These are phyloP conservation scores for Cladosporium sphaerospermum DNA, from an alignment of 2,329 filamentous ascomycete genomes.

Conservation along the genomic window DNA sequence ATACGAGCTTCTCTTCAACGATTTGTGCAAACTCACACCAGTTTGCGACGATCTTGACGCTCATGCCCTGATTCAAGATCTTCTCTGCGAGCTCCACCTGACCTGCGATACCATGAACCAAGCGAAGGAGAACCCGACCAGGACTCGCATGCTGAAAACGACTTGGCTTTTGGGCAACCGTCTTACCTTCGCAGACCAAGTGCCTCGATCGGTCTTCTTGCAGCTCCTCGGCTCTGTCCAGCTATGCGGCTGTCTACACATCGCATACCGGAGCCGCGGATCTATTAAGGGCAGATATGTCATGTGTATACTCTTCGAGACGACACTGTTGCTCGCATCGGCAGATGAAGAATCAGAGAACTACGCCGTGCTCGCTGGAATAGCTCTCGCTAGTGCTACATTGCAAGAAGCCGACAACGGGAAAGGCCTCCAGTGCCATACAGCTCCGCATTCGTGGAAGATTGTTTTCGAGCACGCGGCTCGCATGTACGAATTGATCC, in stretches of 20 bases:
- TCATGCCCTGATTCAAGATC: constrained; percentile 71
- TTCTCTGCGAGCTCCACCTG: constrained; percentile 65
- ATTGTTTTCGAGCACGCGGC: constrained; percentile 72
- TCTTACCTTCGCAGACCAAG: constrained; percentile 66
- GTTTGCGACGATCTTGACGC: constrained; percentile 78
- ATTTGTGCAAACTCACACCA: constrained; percentile 76
- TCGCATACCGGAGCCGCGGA: constrained; percentile 66
- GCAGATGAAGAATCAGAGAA: constrained; percentile 57
- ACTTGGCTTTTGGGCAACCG: constrained; percentile 82
- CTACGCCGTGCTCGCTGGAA: constrained; percentile 69
- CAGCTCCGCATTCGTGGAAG: constrained; percentile 87
- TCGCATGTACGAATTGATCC: constrained; percentile 73
- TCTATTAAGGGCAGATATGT: constrained; percentile 72
- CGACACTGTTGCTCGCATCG: constrained; percentile 70
- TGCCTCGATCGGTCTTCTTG: constrained; percentile 51
- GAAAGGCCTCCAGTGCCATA: constrained; percentile 76
- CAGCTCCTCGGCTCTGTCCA: constrained; percentile 73
- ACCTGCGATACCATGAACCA: constrained; percentile 75
- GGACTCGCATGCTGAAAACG: constrained; percentile 66
- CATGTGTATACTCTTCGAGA: constrained; percentile 76
- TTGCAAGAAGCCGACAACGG: constrained; percentile 71
- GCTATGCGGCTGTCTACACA: constrained; percentile 75
- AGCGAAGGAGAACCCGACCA: constrained; percentile 69
- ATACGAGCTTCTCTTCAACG: constrained; percentile 80
- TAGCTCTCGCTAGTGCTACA: constrained; percentile 59